Percentiles rank a stretch among this genome's conserved stretches.
Evolutionary conservation across 179 eudicot species (phyloP).

Genomic region (Nepenthes alata): DNA sequence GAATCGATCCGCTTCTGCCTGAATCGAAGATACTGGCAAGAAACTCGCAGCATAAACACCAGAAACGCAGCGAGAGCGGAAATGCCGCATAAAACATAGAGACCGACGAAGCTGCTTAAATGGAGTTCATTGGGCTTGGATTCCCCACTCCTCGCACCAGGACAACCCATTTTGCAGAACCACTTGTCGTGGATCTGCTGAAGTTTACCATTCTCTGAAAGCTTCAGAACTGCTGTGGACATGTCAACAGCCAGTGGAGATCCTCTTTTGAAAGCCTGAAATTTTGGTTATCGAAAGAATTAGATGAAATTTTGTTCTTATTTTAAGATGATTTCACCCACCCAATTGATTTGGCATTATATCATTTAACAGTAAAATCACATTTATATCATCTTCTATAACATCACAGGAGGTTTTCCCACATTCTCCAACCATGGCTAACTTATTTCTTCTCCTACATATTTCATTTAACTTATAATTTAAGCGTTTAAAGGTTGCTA

Average conservation of each 20-base stretch:
- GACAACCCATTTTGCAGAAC: background rate
- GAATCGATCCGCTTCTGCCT: background rate
- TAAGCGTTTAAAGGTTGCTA: too few species aligned
- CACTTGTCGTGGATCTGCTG: background rate
- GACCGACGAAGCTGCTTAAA: background rate
- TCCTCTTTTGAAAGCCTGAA: background rate
- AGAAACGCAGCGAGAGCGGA: background rate
- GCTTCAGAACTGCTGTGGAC: background rate
- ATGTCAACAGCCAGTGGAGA: conserved; percentile 1
- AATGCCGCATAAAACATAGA: background rate
- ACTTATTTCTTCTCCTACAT: too few species aligned
- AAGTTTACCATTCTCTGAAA: conserved; percentile 3
- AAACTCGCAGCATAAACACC: background rate
- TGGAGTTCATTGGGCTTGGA: background rate
- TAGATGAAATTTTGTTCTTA: too few species aligned
- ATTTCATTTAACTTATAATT: too few species aligned
- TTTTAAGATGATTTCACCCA: background rate
- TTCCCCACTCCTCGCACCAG: background rate
- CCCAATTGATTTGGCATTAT: background rate
- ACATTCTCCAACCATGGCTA: background rate
- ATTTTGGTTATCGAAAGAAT: background rate
- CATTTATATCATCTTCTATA: too few species aligned
- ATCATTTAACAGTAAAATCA: background rate
- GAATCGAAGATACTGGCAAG: background rate
- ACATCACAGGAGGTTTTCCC: background rate